These are phyloP conservation scores for Discostella pseudostelligera DNA, from an alignment of 108 stramenopile genomes.

Conservation along the genomic window DNA sequence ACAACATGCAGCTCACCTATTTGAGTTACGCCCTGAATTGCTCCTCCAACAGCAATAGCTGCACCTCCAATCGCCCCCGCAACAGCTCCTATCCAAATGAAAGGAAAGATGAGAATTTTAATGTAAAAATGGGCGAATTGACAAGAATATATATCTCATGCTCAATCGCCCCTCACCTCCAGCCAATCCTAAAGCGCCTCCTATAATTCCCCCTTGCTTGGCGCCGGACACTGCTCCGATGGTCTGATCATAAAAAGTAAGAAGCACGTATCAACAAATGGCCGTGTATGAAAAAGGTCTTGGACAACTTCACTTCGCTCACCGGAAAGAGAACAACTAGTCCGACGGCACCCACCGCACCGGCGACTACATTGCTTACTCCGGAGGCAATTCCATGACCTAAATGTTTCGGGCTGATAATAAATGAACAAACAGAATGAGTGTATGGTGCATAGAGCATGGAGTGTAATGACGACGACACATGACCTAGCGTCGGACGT, in stretches of 20 bases:
- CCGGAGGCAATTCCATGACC: constrained; percentile 46
- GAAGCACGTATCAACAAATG: background rate
- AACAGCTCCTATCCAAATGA: constrained; percentile 40
- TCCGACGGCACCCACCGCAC: constrained; percentile 73
- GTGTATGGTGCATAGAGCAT: too few species aligned
- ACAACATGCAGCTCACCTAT: constrained; percentile 15
- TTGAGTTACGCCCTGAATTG: constrained; percentile 49
- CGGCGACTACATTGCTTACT: constrained; percentile 60
- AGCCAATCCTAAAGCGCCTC: constrained; percentile 42
- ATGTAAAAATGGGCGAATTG: too few species aligned
- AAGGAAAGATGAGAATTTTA: background rate
- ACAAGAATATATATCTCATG: too few species aligned
- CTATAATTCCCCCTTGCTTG: constrained; percentile 37
- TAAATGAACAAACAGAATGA: background rate
- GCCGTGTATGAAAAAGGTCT: background rate
- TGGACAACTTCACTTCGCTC: background rate
- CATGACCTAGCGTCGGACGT: too few species aligned
- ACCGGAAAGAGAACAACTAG: constrained; percentile 60
- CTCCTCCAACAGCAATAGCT: constrained; percentile 48
- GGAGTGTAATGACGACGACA: too few species aligned
- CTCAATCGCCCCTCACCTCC: constrained; percentile 11
- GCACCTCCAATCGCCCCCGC: constrained; percentile 57
- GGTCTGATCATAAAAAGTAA: background rate
- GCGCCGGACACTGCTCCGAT: constrained; percentile 18
- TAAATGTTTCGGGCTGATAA: constrained; percentile 30